Evolutionary conservation across 2,329 filamentous ascomycete species (phyloP), one percentile per base, ranked within the genome.

Genomic region (Pezizomycotina sp.): DNA sequence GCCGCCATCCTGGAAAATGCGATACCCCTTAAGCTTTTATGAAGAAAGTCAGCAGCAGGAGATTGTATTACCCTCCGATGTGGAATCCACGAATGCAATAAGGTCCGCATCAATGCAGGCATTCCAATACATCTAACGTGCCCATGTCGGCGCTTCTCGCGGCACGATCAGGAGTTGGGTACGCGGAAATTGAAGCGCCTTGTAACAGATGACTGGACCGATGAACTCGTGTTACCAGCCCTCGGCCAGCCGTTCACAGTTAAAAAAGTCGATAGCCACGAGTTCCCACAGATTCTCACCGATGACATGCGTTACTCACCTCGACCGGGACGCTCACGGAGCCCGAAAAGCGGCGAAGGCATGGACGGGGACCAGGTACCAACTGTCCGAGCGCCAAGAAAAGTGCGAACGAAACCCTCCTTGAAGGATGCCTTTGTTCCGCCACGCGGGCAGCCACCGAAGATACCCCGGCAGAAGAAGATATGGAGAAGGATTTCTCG

Each of bases 101-200:
- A 71, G 79, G 15, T 79, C 82, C 5, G 86, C 84, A 21, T 82
- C 52, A 75, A 74, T 55, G 84, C 83, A 16, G 89, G 89, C 48
- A 92, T 98, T 47, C 86, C 89, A 5, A 71, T 95, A 37, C 89
- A 89, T 18, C 71, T 33, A 84, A 84, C 54, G 73, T 95, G 20
- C 83, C 86, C 1, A 72, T 79, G 19, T 92, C 86, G 13, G 89
- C 89, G 19, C 63, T 98, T 26, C 70, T 89, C 55, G 86, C 34
- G 89, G 89, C 34, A 86, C 83, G 6, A 95, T 95, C 54, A 92
- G 91, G 61, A 69, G 84, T 49, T 65, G 95, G 21, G 84, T 84
- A 31, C 73, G 72, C 41, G 69, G 71, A 48, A 76, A 51, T 65
- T 77, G 13, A 75, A 73, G 52, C 77, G 71, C 52, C 71, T 75